Evolutionary conservation across 371 early-diverging fungal genomes (phyloP), one percentile per base, ranked within the genome.

Genomic region (Mortierella sp.): DNA sequence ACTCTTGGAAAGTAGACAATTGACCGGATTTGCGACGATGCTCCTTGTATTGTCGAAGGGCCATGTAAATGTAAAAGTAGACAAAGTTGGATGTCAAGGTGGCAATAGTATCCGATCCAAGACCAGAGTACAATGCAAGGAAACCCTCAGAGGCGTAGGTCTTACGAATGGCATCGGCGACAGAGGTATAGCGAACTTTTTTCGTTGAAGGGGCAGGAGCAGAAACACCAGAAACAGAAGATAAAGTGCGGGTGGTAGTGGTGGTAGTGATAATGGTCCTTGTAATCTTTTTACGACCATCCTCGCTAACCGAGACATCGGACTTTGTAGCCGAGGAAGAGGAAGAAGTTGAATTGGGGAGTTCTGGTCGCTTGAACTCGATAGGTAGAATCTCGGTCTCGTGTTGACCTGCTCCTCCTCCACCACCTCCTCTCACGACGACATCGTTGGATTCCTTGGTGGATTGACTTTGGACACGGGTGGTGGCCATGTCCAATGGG

Each of bases 51-150:
- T 90, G 88, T 22, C 90, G 79, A 3, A 90, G 69, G 0, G 88
- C 85, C 37, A 87, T 88, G 65, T 90, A 90, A 62, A 88, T 86
- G 64, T 90, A 90, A 67, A 88, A 89, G 66, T 89, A 90, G n/a
- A 89, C 86, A 64, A 90, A 90, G 64, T 87, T 90, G 24, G 90
- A 90, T 5, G 86, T 68, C 24, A 90, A 75, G 0, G 90, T 88
- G 3, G 90, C 90, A 12, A 88, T 20, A 0, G 89, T 89, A 74
- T 90, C 89, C 9, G 90, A 84, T 30, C 83, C 88, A 20, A 90
- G 72, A 11, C 90, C 90, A 40, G 86, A 85, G 72, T 90, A 90
- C 16, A 90, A 70, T 10, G 86, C 89, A 11, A 76, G 64, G n/a
- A 90, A 52, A 0, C 89, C 90, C 70, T 90, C 90, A 1, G 86